phyloP scores from a whole-genome alignment of 179 eudicot species.

The Corrigiola litoralis region DNA sequence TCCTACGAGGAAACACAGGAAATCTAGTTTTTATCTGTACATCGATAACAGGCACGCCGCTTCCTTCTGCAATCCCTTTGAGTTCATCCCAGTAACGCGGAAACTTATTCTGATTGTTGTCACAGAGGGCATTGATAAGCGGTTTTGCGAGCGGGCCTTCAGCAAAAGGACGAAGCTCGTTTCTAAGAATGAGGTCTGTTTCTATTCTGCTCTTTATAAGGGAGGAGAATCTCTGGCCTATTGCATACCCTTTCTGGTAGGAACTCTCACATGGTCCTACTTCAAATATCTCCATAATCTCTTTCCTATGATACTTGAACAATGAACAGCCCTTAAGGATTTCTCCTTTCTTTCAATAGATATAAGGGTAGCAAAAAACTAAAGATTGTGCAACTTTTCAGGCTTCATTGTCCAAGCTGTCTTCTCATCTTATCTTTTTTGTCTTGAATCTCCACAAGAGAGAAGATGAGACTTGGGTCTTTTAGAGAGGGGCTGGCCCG shows the following conservation, averaged over 20 bases:
- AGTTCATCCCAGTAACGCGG: slow-evolving; percentile 79
- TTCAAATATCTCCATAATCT: slow-evolving; percentile 44
- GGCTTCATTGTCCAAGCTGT: too few species aligned
- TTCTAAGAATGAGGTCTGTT: slow-evolving; percentile 60
- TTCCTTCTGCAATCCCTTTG: slow-evolving; percentile 66
- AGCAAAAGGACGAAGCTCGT: slow-evolving; percentile 71
- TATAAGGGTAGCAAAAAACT: too few species aligned
- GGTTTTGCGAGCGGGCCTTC: slow-evolving; percentile 26
- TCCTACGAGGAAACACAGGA: background rate
- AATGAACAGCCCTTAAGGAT: background rate
- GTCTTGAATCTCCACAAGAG: too few species aligned
- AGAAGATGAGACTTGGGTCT: too few species aligned
- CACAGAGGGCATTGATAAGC: slow-evolving; percentile 42
- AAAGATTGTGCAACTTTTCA: too few species aligned
- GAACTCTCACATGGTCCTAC: slow-evolving; percentile 60
- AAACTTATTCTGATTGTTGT: slow-evolving; percentile 45
- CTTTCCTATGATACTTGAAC: background rate
- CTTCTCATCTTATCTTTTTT: too few species aligned
- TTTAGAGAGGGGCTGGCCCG: too few species aligned
- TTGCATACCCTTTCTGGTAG: slow-evolving; percentile 58
- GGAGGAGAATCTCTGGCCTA: slow-evolving; percentile 65
- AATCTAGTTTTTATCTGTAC: slow-evolving; percentile 25
- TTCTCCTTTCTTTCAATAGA: too few species aligned
- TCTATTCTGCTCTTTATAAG: slow-evolving; percentile 62
- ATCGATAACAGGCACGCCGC: slow-evolving; percentile 58